Base-by-base conservation (phyloP, 176 grass and related monocot species). In the Sorghum bicolor region DNA sequence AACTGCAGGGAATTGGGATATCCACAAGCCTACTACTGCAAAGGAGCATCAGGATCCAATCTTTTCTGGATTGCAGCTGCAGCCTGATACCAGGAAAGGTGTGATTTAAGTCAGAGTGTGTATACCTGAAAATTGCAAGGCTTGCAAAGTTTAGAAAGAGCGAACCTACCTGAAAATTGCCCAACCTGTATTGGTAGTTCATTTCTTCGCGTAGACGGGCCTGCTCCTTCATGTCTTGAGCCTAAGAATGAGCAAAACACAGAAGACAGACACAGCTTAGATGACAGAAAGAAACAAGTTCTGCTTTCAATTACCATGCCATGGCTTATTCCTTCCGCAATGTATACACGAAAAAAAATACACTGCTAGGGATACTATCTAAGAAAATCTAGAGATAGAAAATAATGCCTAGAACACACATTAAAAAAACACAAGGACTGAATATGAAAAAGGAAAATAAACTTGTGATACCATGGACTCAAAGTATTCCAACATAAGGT, bases 141-240 rank as follows among this genome's bases (percentile, higher is more conserved):
- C 11, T 69, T 86, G 29, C 38, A 62, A 30, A 11, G 19, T 70
- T 38, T 30, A 74, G 11, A 16, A 78, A 63, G 25, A 64, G 71
- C 48, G 28, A 60, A 29, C 32, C 66, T 55, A 99, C 97, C 97
- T 99, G 93, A 58, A 67, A 80, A 87, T 98, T 98, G 44, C 93
- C 97, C 81, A 99, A 64, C 67, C 72, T 94, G 81, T 96, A 99
- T 64, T 96, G 97, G 76, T 92, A 94, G 83, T 91, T 92, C 97
- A 99, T 99, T 96, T 99, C 97, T 80, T 99, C 97, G 4, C 93
- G 94, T 57, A 99, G 78, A 53, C 89, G 89, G 84, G 91, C 45
- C 67, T 99, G 97, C 78, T 99, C 91, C 83, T 99, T 99, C 93
- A 99, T 99, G 37, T 92, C 97, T 96, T 96, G 91, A 89, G 97